phyloP scores from a whole-genome alignment of 1,284 basidiomycete genomes.

The Tremellales sp. region DNA sequence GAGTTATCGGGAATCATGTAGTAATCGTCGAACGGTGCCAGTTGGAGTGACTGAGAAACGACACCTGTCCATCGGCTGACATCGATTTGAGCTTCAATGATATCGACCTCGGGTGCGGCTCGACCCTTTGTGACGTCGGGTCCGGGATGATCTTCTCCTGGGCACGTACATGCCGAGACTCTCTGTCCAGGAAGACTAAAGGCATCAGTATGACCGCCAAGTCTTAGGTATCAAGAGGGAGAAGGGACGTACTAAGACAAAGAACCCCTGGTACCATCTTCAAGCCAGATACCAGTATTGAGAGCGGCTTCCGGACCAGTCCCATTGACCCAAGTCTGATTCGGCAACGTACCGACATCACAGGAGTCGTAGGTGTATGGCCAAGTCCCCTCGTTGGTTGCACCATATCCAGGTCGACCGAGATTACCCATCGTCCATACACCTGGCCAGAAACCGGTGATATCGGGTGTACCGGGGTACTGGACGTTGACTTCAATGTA shows the following conservation, averaged over 20 bases:
- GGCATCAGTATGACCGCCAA: conserved; percentile 16
- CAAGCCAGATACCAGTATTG: conserved; percentile 18
- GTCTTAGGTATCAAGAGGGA: too few relatives aligned
- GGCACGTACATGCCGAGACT: conserved; percentile 53
- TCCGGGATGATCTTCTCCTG: conserved; percentile 62
- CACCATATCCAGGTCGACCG: conserved; percentile 74
- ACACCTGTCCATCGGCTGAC: conserved; percentile 7
- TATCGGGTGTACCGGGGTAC: conserved; percentile 61
- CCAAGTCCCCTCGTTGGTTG: conserved; percentile 61
- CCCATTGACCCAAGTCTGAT: conserved; percentile 47
- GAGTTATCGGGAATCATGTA: conserved; percentile 58
- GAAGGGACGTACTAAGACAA: conserved; percentile 30
- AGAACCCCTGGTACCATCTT: conserved; percentile 9
- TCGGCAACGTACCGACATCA: conserved; percentile 73
- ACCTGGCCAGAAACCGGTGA: conserved; percentile 66
- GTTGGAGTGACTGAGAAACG: conserved; percentile 29
- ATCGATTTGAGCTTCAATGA: conserved; percentile 58
- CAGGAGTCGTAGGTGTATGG: conserved; percentile 65
- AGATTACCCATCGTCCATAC: conserved; percentile 92
- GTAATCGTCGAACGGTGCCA: conserved; percentile 58
- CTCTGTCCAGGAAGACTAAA: conserved; percentile 53
- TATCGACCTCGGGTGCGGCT: conserved; percentile 64
- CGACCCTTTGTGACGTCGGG: conserved; percentile 56
- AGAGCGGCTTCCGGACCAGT: conserved; percentile 36
- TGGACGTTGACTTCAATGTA: conserved; percentile 58